phyloP scores from a whole-genome alignment of 139 green algal genomes.

The Coelastrella sp. region DNA sequence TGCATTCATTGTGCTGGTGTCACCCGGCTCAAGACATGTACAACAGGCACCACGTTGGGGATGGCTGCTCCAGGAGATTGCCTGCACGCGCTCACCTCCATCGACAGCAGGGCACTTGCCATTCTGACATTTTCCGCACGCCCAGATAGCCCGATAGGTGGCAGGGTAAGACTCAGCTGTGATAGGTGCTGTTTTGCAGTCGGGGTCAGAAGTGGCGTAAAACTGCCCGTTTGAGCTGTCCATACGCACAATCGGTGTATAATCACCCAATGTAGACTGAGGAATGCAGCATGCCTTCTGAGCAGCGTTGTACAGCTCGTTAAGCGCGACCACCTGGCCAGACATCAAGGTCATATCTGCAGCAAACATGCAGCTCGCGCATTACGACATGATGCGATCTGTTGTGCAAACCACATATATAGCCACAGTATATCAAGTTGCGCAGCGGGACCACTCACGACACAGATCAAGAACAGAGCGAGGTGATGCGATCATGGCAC shows the following conservation, averaged over 20 bases:
- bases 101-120: not conserved
- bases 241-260: slow-evolving; percentile 19
- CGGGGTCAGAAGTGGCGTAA: slow-evolving; percentile 25
- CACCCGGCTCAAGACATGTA: no score
- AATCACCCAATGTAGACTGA: not conserved
- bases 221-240: not conserved
- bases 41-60: no score
- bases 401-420: no score
- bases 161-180: not conserved
- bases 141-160: not conserved
- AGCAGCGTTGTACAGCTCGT: slow-evolving; percentile 18
- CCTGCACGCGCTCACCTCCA: not conserved
- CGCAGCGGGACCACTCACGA: no score
- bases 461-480: no score
- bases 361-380: not conserved
- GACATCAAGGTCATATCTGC: slow-evolving; percentile 40
- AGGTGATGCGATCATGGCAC: no score
- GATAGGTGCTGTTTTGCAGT: slow-evolving; percentile 10
- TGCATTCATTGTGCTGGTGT: no score
- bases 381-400: no score
- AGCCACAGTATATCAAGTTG: no score
- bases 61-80: no score
- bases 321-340: slow-evolving; percentile 9
- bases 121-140: not conserved
- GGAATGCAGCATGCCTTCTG: slow-evolving; percentile 25